Evolutionary conservation across 2,329 filamentous ascomycete genomes (phyloP).

Genomic region (Emmonsiellopsis sp.): DNA sequence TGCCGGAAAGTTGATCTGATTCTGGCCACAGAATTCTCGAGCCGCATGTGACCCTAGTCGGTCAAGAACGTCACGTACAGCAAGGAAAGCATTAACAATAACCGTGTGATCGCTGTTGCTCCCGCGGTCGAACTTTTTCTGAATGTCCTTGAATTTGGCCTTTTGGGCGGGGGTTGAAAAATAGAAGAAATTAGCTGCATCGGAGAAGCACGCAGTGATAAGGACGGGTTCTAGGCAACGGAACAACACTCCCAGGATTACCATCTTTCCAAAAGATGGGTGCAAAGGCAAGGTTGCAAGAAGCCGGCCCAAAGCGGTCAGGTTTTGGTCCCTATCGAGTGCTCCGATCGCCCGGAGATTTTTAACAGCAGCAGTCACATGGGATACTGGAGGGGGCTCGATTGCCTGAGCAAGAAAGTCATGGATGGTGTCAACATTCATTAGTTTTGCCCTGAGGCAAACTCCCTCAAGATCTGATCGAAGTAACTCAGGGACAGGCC

Average conservation of each 20-base stretch:
- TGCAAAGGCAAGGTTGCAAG: constrained; percentile 35
- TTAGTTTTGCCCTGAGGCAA: constrained; percentile 36
- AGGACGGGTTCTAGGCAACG: constrained; percentile 44
- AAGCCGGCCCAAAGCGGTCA: constrained; percentile 41
- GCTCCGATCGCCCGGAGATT: constrained; percentile 34
- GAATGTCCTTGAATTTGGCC: constrained; percentile 5
- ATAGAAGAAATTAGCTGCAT: not conserved
- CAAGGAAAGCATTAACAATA: constrained; percentile 35
- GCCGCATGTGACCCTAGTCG: constrained; percentile 22
- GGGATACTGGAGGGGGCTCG: constrained; percentile 33
- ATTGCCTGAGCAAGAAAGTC: constrained; percentile 36
- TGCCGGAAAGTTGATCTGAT: constrained; percentile 27
- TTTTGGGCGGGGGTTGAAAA: too few relatives aligned
- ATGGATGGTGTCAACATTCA: constrained; percentile 27
- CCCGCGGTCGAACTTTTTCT: constrained; percentile 23
- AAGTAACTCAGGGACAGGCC: constrained; percentile 33
- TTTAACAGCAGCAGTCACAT: constrained; percentile 30
- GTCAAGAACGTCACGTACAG: constrained; percentile 25
- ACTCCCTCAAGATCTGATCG: constrained; percentile 36
- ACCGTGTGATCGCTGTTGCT: constrained; percentile 40
- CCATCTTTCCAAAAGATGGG: constrained; percentile 41
- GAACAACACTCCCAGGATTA: constrained; percentile 44
- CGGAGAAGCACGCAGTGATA: constrained; percentile 26
- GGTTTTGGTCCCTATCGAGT: constrained; percentile 32
- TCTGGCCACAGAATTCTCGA: constrained; percentile 20